Conservation (phyloP, 2,329 filamentous ascomycete genomes). For the Pseudogymnoascus sp. region DNA sequence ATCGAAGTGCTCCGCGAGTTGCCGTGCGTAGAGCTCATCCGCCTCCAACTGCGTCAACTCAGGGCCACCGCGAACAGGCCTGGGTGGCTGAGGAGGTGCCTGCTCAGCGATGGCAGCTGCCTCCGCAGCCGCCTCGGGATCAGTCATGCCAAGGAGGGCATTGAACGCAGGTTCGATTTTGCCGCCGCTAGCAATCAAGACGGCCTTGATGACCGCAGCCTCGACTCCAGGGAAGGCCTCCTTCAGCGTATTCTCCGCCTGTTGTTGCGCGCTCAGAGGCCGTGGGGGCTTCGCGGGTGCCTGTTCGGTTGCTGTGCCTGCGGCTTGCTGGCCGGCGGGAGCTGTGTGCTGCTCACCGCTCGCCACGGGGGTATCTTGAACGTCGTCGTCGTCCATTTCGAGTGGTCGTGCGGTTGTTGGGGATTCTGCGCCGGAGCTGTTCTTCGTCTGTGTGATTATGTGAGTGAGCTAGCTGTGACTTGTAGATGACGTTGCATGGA, state of each 20-base stretch:
- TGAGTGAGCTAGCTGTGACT: constrained; percentile 10
- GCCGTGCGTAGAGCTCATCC: constrained; percentile 85
- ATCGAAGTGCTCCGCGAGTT: constrained; percentile 81
- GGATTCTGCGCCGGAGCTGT: constrained; percentile 48
- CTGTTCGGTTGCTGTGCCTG: constrained; percentile 39
- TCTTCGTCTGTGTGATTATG: constrained; percentile 36
- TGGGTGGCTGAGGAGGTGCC: constrained; percentile 77
- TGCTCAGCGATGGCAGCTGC: constrained; percentile 47
- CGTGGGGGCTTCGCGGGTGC: constrained; percentile 78
- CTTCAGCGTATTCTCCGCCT: constrained; percentile 80
- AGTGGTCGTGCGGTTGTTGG: constrained; percentile 59
- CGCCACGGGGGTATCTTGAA: constrained; percentile 48
- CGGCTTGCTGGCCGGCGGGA: constrained; percentile 33
- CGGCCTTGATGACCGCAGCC: constrained; percentile 71
- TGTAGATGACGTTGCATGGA: constrained; percentile 9
- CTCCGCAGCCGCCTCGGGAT: constrained; percentile 61
- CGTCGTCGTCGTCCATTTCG: constrained; percentile 64
- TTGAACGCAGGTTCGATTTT: constrained; percentile 92
- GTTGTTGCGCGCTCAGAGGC: constrained; percentile 71
- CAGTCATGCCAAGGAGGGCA: constrained; percentile 77
- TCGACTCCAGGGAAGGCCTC: constrained; percentile 92
- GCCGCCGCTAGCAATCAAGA: constrained; percentile 77
- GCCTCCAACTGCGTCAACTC: constrained; percentile 76
- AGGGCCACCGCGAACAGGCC: constrained; percentile 51
- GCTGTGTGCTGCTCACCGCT: constrained; percentile 31